phyloP scores from a whole-genome alignment of 2,329 filamentous ascomycete genomes.

The Stagonosporopsis vannaccii region DNA sequence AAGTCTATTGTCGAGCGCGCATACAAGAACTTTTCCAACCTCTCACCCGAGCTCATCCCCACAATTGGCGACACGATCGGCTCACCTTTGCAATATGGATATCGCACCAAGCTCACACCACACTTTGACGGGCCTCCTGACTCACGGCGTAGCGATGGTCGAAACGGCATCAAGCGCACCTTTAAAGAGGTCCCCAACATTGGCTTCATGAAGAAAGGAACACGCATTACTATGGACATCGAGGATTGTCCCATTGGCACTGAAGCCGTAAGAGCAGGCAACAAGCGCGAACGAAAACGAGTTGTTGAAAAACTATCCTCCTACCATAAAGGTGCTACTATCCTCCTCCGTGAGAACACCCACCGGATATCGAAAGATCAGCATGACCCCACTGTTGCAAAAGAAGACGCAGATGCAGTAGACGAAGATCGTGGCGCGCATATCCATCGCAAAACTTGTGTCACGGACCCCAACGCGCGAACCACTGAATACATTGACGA shows the following conservation, averaged over 20 bases:
- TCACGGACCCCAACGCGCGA: constrained; percentile 83
- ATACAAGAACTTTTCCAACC: constrained; percentile 86
- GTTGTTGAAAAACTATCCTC: constrained; percentile 73
- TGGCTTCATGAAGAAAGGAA: constrained; percentile 90
- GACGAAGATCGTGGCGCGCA: constrained; percentile 65
- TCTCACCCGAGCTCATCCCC: constrained; percentile 78
- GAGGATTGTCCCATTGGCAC: constrained; percentile 98
- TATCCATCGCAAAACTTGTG: constrained; percentile 83
- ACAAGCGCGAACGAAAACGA: constrained; percentile 78
- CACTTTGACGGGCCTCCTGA: constrained; percentile 84
- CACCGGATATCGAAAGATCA: constrained; percentile 64
- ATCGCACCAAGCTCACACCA: constrained; percentile 95
- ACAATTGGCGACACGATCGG: constrained; percentile 83
- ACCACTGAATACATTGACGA: constrained; percentile 87
- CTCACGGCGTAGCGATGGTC: constrained; percentile 55
- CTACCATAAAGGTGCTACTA: constrained; percentile 83
- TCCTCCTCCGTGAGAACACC: constrained; percentile 88
- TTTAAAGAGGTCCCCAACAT: constrained; percentile 77
- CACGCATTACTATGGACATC: constrained; percentile 82
- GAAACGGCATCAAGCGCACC: constrained; percentile 61
- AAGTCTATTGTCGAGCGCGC: constrained; percentile 87
- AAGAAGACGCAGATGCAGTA: constrained; percentile 52
- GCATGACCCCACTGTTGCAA: constrained; percentile 30
- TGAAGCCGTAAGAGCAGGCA: constrained; percentile 78
- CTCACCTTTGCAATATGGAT: constrained; percentile 89